Evolutionary conservation across 352 stramenopile species (phyloP).

Genomic region (Phytophthora hibernalis): DNA sequence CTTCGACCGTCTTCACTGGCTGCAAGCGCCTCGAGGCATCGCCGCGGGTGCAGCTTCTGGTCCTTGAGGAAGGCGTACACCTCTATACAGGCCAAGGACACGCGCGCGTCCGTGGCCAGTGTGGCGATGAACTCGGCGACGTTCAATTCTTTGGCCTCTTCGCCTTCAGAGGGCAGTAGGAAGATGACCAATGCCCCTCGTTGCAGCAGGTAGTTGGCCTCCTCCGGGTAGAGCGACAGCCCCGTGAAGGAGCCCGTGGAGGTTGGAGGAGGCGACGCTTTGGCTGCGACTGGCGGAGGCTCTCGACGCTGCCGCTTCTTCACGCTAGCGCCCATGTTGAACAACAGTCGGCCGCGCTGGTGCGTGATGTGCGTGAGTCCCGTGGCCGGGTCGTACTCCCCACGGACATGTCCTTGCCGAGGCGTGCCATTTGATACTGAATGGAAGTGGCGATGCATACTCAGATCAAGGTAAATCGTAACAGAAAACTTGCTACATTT

Average conservation of each 20-base stretch:
- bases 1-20: conserved; percentile 17
- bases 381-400: conserved; percentile 60
- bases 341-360: conserved; percentile 75
- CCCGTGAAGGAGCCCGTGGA: conserved; percentile 59
- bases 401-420: conserved; percentile 64
- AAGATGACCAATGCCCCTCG: conserved; percentile 58
- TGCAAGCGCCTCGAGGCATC: conserved; percentile 35
- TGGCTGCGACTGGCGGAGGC: neutral
- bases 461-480: conserved; percentile 3
- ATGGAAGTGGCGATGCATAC: conserved; percentile 4
- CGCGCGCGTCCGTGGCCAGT: conserved; percentile 31
- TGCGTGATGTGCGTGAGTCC: conserved; percentile 74
- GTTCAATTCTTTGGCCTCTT: conserved; percentile 26
- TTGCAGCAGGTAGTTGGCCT: conserved; percentile 72
- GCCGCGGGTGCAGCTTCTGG: conserved; percentile 70
- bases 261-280: conserved; percentile 16
- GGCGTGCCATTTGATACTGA: conserved; percentile 15
- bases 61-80: conserved; percentile 73
- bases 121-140: conserved; percentile 37
- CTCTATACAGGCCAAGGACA: conserved; percentile 52
- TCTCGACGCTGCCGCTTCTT: conserved; percentile 43
- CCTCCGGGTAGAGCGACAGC: conserved; percentile 72
- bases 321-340: conserved; percentile 71
- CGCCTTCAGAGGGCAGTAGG: conserved; percentile 23
- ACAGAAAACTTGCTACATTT: conserved; percentile 12